Conservation (phyloP, 495 filamentous ascomycete species). For the Corynascus novoguineensis region DNA sequence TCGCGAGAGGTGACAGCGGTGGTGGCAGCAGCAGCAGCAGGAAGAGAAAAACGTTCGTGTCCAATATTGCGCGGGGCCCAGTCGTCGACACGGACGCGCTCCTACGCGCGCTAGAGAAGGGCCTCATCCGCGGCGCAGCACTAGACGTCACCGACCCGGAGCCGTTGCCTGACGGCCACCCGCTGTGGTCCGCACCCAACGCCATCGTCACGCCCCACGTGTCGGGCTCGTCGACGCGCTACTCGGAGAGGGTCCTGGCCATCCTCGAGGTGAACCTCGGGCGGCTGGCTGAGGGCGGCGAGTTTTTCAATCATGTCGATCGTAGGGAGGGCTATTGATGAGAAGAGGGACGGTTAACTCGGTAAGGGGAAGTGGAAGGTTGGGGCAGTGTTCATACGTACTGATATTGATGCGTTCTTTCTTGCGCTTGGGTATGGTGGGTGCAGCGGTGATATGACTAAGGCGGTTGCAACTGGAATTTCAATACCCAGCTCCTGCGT, state of each 20-base stretch:
- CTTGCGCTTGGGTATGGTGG: too few relatives aligned
- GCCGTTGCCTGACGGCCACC: constrained; percentile 62
- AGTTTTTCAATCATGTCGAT: constrained; percentile 54
- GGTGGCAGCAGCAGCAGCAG: not conserved
- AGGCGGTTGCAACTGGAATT: too few relatives aligned
- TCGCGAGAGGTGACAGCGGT: constrained; percentile 26
- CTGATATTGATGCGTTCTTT: too few relatives aligned
- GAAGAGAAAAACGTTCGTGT: constrained; percentile 51
- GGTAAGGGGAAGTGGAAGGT: not conserved
- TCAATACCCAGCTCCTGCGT: too few relatives aligned
- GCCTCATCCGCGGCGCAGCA: constrained; percentile 61
- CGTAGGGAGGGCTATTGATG: constrained; percentile 22
- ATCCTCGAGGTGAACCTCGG: constrained; percentile 56
- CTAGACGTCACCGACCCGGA: constrained; percentile 88
- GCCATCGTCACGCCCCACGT: constrained; percentile 76
- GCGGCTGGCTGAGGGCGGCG: constrained; percentile 51
- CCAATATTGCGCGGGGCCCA: constrained; percentile 70
- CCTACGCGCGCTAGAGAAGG: constrained; percentile 54
- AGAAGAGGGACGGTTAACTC: not conserved
- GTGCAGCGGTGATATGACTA: too few relatives aligned
- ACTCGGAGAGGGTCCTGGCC: constrained; percentile 56
- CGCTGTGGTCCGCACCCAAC: constrained; percentile 70
- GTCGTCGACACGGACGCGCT: constrained; percentile 66
- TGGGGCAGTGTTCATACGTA: too few relatives aligned
- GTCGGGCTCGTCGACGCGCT: constrained; percentile 55